phyloP scores from a whole-genome alignment of 2,329 filamentous ascomycete genomes.

The Pseudodiploospora longispora region DNA sequence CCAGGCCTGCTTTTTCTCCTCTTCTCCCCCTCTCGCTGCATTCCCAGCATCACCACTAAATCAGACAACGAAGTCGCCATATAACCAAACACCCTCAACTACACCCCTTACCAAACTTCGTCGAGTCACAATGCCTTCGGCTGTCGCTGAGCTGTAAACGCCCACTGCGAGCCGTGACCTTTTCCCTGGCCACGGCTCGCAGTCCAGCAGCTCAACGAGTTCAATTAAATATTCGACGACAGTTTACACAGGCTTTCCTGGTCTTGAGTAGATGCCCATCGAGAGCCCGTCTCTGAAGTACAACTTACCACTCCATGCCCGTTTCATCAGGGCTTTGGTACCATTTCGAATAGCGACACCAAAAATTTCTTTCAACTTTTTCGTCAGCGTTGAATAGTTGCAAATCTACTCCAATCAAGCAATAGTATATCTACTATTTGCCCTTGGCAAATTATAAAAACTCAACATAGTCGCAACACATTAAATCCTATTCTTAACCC shows the following conservation, averaged over 20 bases:
- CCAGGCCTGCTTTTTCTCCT: slow-evolving; percentile 5
- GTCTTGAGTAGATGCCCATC: slow-evolving; percentile 30
- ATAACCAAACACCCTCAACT: slow-evolving; percentile 21
- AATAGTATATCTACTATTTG: too few relatives aligned
- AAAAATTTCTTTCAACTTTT: too few relatives aligned
- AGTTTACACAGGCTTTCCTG: slow-evolving; percentile 54
- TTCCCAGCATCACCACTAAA: slow-evolving; percentile 23
- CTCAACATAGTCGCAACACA: too few relatives aligned
- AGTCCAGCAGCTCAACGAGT: slow-evolving; percentile 84
- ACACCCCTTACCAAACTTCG: slow-evolving; percentile 46
- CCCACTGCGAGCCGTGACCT: slow-evolving; percentile 62
- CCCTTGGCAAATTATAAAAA: too few relatives aligned
- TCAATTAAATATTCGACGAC: slow-evolving; percentile 52
- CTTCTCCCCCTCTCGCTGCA: slow-evolving; percentile 14
- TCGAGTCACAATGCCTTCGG: slow-evolving; percentile 66
- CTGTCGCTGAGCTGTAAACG: slow-evolving; percentile 87
- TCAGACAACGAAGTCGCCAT: slow-evolving; percentile 60
- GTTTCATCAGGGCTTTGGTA: slow-evolving; percentile 17
- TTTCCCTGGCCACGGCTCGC: slow-evolving; percentile 48
- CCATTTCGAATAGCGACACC: too few relatives aligned
- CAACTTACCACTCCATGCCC: slow-evolving; percentile 22
- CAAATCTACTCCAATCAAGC: too few relatives aligned
- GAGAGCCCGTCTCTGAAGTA: slow-evolving; percentile 32
- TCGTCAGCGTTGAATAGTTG: too few relatives aligned
- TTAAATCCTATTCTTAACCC: too few relatives aligned